Evolutionary conservation across 2,329 filamentous ascomycete species (phyloP), one percentile per base, ranked within the genome.

Genomic region (Cladosporium sp.): DNA sequence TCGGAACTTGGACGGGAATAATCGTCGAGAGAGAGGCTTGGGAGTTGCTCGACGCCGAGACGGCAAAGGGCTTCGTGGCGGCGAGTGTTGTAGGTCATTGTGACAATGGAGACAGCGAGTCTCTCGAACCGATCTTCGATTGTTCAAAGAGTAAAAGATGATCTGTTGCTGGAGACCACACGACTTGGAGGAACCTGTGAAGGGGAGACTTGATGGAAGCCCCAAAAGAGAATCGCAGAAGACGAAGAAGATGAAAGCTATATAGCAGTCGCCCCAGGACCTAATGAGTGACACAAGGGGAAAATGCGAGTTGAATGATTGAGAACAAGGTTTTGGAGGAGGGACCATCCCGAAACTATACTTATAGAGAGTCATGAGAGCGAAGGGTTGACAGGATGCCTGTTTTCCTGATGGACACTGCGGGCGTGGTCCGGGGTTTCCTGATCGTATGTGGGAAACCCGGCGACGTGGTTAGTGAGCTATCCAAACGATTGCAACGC

Each of bases 41-140:
- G 59, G 4, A 64, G 53, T 46, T 62, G 61, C 50, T 66, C 57
- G 51, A 66, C 59, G 25, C 59, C 58, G 18, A 64, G 60, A 35
- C 57, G 51, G 30, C 27, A 51, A 25, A 62, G 55, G 20, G 49
- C 54, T 27, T 59, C 57, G 55, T 53, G 53, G 35, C 57, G 60
- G 43, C 59, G 56, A 19, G 41, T 50, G 49, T 53, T 59, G 55
- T 60, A 60, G 33, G 58, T 55, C 63, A 67, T 62, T 33, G 32
- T 33, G 38, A n/a, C 41, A 39, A 16, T 36, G 43, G 18, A 33
- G 29, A 6, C 7, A 20, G 9, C n/a, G 7, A 13, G n/a, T 18
- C 16, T 48, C 12, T 22, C 25, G 25, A 38, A 4, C 4, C 5
- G 32, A 15, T 35, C 13, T n/a, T n/a, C 22, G 22, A 27, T 4